A percentile compares a stretch with the other conserved stretches of the same genome.
These are phyloP conservation scores for Scopulariopsis brevicaulis DNA, from an alignment of 2,329 filamentous ascomycete genomes.

Conservation along the genomic window DNA sequence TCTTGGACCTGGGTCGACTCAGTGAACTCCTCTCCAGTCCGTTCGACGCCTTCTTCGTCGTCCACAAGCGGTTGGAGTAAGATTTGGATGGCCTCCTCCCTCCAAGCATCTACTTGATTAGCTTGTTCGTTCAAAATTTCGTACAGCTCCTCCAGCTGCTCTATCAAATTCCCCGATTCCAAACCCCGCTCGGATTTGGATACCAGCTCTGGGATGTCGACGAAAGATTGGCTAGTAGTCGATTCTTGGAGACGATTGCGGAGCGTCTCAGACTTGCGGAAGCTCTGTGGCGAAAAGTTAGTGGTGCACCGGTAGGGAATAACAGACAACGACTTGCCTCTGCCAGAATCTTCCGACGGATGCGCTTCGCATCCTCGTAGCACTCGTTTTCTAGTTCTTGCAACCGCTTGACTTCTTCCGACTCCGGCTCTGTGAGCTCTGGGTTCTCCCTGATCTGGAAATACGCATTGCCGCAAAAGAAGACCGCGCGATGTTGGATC, in stretches of 20 bases:
- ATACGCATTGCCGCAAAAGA: conserved; percentile 74
- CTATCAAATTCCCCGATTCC: conserved; percentile 56
- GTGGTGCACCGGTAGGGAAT: not conserved
- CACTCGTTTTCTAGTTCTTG: conserved; percentile 60
- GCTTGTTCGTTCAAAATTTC: conserved; percentile 62
- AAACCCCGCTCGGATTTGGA: conserved; percentile 52
- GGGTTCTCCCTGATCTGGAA: conserved; percentile 72
- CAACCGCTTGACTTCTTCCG: conserved; percentile 52
- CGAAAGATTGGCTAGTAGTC: conserved; percentile 41
- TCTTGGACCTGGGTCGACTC: conserved; percentile 82
- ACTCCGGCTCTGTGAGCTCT: conserved; percentile 51
- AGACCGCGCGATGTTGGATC: conserved; percentile 68
- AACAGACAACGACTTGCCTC: conserved; percentile 29
- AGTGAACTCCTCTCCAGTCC: conserved; percentile 83
- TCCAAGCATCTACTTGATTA: conserved; percentile 60
- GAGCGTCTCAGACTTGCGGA: conserved; percentile 23
- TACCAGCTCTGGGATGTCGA: conserved; percentile 44
- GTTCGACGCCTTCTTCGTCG: conserved; percentile 60
- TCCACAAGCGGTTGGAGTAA: conserved; percentile 70
- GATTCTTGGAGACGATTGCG: conserved; percentile 53
- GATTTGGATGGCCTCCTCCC: conserved; percentile 59
- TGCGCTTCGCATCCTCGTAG: conserved; percentile 67
- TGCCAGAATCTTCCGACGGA: conserved; percentile 69
- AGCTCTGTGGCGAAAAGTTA: not conserved
- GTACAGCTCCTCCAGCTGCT: conserved; percentile 54